Evolutionary conservation across 2,329 filamentous ascomycete genomes (phyloP).

Genomic region (Graphium sp.): DNA sequence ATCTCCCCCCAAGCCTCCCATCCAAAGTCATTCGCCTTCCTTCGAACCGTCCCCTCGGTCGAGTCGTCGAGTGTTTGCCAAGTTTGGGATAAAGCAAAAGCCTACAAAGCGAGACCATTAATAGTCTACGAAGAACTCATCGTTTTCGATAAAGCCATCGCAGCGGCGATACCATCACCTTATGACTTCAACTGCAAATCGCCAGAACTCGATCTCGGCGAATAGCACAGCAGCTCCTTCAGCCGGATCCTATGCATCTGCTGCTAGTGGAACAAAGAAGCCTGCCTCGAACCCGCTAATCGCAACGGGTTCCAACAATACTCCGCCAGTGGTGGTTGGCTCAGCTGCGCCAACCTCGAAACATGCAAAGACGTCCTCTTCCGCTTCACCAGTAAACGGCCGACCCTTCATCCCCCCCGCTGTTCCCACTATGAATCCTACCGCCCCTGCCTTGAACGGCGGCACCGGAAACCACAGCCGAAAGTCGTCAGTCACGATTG

Average conservation of each 20-base stretch:
- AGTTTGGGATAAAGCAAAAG: background rate
- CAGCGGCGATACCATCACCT: slow-evolving; percentile 1
- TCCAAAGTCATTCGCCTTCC: background rate
- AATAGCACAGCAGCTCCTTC: slow-evolving; percentile 38
- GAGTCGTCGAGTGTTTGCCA: background rate
- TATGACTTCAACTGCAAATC: slow-evolving; percentile 46
- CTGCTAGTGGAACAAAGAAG: slow-evolving; percentile 48
- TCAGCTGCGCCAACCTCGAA: slow-evolving; percentile 33
- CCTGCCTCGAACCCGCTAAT: slow-evolving; percentile 41
- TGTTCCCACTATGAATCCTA: slow-evolving; percentile 48
- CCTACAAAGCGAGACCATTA: too few relatives aligned
- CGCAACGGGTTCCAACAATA: slow-evolving; percentile 36
- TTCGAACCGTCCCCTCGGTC: background rate
- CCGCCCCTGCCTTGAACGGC: slow-evolving; percentile 52
- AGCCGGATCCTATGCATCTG: slow-evolving; percentile 49
- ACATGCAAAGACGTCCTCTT: slow-evolving; percentile 47
- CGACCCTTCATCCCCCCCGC: slow-evolving; percentile 55
- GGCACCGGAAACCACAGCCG: slow-evolving; percentile 54
- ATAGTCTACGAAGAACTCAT: too few relatives aligned
- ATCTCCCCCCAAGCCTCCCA: background rate
- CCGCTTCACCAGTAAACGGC: slow-evolving; percentile 73
- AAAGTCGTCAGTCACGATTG: slow-evolving; percentile 86
- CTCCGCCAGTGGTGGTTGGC: slow-evolving; percentile 36
- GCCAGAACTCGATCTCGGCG: slow-evolving; percentile 37
- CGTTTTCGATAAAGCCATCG: background rate